Percentiles rank a stretch among this genome's conserved stretches.
phyloP scores from a whole-genome alignment of 257 asterid species.

The Paraleonurus japonicus region DNA sequence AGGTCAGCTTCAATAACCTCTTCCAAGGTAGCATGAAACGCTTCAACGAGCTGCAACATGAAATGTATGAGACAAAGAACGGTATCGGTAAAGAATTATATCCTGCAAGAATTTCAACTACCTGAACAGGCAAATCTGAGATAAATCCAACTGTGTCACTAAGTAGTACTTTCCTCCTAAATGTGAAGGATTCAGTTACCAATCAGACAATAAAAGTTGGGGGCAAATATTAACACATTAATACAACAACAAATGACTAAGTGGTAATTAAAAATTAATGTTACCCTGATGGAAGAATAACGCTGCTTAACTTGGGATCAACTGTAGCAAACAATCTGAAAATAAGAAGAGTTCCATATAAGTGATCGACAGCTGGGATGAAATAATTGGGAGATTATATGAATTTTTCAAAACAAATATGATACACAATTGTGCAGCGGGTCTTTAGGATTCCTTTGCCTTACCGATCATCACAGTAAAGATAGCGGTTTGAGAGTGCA shows the following conservation, averaged over 20 bases:
- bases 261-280: slow-evolving; percentile 12
- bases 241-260: not conserved
- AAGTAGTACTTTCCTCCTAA: slow-evolving; percentile 87
- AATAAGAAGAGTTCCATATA: slow-evolving; percentile 24
- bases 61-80: slow-evolving; percentile 12
- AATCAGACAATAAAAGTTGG: slow-evolving; percentile 5
- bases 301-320: slow-evolving; percentile 87
- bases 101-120: slow-evolving; percentile 26
- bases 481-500: slow-evolving; percentile 70
- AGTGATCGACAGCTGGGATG: slow-evolving; percentile 19
- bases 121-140: slow-evolving; percentile 97
- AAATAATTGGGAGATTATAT: not conserved
- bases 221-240: slow-evolving; percentile 21
- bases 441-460: slow-evolving; percentile 4
- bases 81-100: slow-evolving; percentile 16
- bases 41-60: slow-evolving; percentile 83
- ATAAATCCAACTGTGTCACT: slow-evolving; percentile 98
- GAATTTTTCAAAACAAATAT: not conserved
- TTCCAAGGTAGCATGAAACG: slow-evolving; percentile 94
- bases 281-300: slow-evolving; percentile 92
- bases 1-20: slow-evolving; percentile 98
- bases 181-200: slow-evolving; percentile 27
- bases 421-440: not conserved
- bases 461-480: slow-evolving; percentile 90
- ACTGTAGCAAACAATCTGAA: slow-evolving; percentile 95